Evolutionary conservation across 108 stramenopile species (phyloP).

Genomic region (Cyclotella atomus): DNA sequence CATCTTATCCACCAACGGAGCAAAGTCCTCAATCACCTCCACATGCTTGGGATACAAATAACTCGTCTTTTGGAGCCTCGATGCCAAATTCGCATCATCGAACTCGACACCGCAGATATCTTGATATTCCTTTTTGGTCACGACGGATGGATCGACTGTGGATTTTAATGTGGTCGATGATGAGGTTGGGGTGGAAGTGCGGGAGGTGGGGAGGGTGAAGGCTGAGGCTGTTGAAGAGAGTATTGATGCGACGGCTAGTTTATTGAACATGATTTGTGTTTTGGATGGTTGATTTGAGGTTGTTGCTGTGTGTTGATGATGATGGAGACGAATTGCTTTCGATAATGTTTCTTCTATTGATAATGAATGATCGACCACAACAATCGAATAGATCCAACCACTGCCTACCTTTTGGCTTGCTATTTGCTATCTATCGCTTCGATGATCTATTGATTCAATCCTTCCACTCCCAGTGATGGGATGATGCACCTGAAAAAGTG

Average conservation of each 20-base stretch:
- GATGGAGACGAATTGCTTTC: too few relatives aligned
- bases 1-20: slow-evolving; percentile 78
- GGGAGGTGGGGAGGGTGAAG: neutral
- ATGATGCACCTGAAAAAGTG: too few relatives aligned
- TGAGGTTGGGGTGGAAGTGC: neutral
- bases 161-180: slow-evolving; percentile 4
- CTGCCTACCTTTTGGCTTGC: neutral
- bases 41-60: slow-evolving; percentile 91
- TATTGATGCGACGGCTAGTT: neutral
- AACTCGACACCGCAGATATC: slow-evolving; percentile 84
- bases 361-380: neutral
- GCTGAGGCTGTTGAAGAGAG: neutral
- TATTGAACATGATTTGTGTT: slow-evolving; percentile 7
- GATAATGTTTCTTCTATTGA: too few relatives aligned
- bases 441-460: neutral
- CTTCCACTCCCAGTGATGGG: slow-evolving; percentile 8
- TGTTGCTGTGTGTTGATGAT: too few relatives aligned
- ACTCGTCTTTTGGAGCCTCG: slow-evolving; percentile 64
- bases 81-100: slow-evolving; percentile 47
- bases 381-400: neutral
- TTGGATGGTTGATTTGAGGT: neutral
- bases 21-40: slow-evolving; percentile 90
- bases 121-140: slow-evolving; percentile 84
- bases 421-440: neutral
- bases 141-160: slow-evolving; percentile 68